Conservation (phyloP, 345 rosid species). For the Durio zibethinus region DNA sequence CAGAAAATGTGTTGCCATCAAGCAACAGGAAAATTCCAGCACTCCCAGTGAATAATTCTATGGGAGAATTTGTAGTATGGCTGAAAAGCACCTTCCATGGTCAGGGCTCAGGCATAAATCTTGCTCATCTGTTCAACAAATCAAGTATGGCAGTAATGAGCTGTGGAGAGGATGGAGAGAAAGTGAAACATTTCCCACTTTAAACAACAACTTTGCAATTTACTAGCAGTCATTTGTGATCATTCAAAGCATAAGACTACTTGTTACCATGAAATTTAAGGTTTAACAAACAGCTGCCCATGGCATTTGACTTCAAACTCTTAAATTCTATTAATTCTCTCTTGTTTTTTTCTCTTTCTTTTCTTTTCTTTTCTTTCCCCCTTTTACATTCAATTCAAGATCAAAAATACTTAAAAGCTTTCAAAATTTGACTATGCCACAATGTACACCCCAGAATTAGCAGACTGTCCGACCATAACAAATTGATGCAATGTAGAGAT, state of each 20-base stretch:
- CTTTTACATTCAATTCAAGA: conserved; percentile 20
- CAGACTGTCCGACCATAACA: conserved; percentile 72
- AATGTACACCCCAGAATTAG: conserved; percentile 30
- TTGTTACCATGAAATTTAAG: conserved; percentile 13
- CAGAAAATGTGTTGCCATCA: no score
- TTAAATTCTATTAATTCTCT: conserved; percentile 15
- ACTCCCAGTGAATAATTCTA: no score
- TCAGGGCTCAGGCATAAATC: no score
- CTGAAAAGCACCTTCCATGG: no score
- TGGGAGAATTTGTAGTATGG: no score
- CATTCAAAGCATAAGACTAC: conserved; percentile 26
- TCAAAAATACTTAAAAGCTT: conserved; percentile 29
- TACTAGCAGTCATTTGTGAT: conserved; percentile 14
- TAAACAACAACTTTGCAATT: neutral
- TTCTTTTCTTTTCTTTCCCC: neutral
- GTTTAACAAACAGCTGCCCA: conserved; percentile 27
- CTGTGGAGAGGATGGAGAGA: neutral
- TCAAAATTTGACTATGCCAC: conserved; percentile 24
- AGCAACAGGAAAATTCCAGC: no score
- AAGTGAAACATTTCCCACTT: neutral
- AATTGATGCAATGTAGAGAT: conserved; percentile 62
- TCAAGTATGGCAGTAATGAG: no score
- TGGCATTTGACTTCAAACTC: no score
- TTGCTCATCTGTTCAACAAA: no score
- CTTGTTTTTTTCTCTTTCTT: no score